Base-by-base conservation (phyloP, 352 stramenopile genomes). In the Phytophthora hibernalis region DNA sequence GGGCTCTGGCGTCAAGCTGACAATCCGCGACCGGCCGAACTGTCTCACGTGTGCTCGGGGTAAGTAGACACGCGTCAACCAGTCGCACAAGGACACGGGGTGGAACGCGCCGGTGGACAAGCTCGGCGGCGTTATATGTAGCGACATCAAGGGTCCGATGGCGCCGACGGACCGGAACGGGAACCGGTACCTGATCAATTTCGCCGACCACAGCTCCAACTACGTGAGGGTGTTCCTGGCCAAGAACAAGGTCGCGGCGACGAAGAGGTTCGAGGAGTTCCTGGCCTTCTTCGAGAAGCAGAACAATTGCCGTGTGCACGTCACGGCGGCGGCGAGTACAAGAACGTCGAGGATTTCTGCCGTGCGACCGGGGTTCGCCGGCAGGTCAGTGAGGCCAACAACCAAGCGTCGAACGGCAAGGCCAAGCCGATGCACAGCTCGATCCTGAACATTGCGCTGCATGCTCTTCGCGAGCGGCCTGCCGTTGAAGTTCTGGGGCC, bases 341-440 rank as follows among this genome's bases (percentile, higher is more conserved):
- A 8, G 15, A 74, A 65, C 31, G 47, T 73, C 1, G 57, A 74
- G 4, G 33, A 72, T 1, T 70, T 76, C 26, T 77, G 74, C 22
- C 13, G 52, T 2, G 0, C 26, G 3, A 63, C 21, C 0, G 65
- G 65, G 5, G 58, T 82, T 5, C 48, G 35, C 0, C n/a, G 69
- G 0, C 61, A 81, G 50, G 20, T 44, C 0, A 63, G 54, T 0
- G 73, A 81, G 11, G 54, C 65, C 0, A 31, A 38, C 1, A 79
- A 76, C 22, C 45, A 68, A n/a, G 61, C 65, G 5, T 45, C 35
- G 0, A 82, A 79, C 37, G 69, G 58, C 0, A 79, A 81, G 37
- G 68, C 68, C 0, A 61, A 74, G 24, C 42, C 59, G 7, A 76
- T 82, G 61, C 70, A 82, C 22, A 24, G 66, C 4, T 77, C 65